These are phyloP conservation scores for Senecio squalidus DNA, from an alignment of 140 eudicot species.

Conservation along the genomic window DNA sequence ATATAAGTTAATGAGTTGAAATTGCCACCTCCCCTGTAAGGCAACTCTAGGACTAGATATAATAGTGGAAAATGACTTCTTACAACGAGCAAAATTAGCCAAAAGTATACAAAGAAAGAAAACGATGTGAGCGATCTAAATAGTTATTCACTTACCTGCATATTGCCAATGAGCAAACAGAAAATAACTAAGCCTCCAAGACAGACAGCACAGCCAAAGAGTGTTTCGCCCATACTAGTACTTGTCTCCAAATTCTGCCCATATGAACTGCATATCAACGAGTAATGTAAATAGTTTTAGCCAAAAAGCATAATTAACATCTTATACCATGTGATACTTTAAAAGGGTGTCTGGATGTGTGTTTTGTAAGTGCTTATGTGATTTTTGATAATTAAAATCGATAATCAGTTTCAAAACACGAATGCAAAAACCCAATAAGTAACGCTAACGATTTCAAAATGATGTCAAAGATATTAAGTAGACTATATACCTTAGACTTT, in stretches of 20 bases:
- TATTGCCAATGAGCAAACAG: constrained; percentile 67
- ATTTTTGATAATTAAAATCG: too few relatives aligned
- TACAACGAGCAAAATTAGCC: neutral
- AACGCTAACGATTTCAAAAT: neutral
- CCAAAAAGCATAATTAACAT: neutral
- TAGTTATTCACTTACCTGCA: constrained; percentile 46
- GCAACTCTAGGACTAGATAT: neutral
- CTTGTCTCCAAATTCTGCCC: constrained; percentile 64
- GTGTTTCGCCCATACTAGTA: constrained; percentile 45
- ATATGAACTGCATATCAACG: constrained; percentile 52
- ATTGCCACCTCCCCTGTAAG: neutral
- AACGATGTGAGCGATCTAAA: neutral
- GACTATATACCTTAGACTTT: constrained; percentile 49
- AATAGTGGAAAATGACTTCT: neutral
- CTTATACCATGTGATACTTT: neutral
- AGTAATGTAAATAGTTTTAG: neutral
- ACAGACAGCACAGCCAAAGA: constrained; percentile 47
- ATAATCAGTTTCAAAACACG: neutral
- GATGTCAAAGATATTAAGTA: neutral
- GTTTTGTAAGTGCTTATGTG: neutral
- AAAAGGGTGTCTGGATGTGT: neutral
- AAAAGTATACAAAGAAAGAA: neutral
- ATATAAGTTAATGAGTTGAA: neutral
- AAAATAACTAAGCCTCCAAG: constrained; percentile 69
- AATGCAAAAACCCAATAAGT: neutral